Base-by-base conservation (phyloP, 805 yeast genomes). In the Maudiozyma turicensis region DNA sequence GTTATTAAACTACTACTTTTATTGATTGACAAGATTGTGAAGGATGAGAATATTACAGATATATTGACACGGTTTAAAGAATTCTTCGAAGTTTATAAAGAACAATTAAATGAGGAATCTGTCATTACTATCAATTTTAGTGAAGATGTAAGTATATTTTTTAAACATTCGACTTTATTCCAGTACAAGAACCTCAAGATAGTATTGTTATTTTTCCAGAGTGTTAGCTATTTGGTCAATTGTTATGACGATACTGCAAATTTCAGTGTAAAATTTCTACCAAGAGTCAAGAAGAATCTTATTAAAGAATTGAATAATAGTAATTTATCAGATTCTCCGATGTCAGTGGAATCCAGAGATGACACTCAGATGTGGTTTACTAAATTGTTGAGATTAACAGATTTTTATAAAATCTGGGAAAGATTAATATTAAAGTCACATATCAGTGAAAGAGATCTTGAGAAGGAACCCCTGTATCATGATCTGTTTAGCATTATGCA, bases 191-290 rank as follows among this genome's bases (percentile, higher is more conserved):
- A 63, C 47, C 44, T 61, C 45, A 65, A 64, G 47, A 57, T 57
- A 30, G 15, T 64, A 3, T 44, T 65, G 14, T 43, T 64, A 7
- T 49, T 65, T 8, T 50, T 64, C 15, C 69, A 65, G 50, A 63
- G 68, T 51, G 58, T 63, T 8, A 62, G 67, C 50, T 65, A 58
- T 45, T 45, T 65, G 35, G 59, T 60, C 3, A 65, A 64, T 43
- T 64, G 67, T 34, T 59, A 61, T 41, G 68, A 65, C 49, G 54
- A 55, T 32, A 57, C 54, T 37, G 58, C 64, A 3, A 61, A 61
- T 47, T 64, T 63, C 47, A 62, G 67, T 0, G 51, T 51, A 7
- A 59, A 52, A 45, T 64, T 62, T 41, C 45, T 64, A 40, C 66
- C 68, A 1, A 64, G 64, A 45, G 62, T 62, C 15, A 38, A 45